Evolutionary conservation across 192 early-diverging fungal genomes (phyloP).

Genomic region (Piromyces sp.): DNA sequence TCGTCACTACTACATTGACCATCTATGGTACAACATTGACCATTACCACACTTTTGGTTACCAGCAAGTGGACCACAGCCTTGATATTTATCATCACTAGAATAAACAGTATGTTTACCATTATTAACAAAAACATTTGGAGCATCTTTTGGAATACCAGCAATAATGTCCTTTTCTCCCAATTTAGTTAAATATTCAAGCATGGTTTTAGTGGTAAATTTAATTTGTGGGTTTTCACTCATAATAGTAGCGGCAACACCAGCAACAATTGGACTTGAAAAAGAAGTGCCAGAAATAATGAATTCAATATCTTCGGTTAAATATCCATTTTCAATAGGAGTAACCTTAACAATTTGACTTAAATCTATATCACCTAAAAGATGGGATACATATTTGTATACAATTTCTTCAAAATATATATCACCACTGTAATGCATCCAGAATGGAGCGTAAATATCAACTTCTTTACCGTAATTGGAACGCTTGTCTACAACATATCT

Average conservation of each 20-base stretch:
- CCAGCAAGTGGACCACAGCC: not conserved
- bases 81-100: not conserved
- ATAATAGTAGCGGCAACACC: not conserved
- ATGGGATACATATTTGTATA: no score
- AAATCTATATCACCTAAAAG: no score
- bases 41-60: not conserved
- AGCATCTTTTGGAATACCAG: not conserved
- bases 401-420: not conserved
- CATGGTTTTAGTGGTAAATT: not conserved
- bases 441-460: not conserved
- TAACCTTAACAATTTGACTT: no score
- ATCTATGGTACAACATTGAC: no score
- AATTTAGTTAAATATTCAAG: not conserved
- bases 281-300: not conserved
- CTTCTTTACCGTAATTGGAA: not conserved
- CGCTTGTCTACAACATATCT: not conserved
- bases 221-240: not conserved
- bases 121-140: not conserved
- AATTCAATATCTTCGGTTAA: no score
- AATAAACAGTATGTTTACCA: not conserved
- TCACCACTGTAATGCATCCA: not conserved
- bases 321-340: no score
- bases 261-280: not conserved
- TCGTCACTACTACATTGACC: no score
- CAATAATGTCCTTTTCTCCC: not conserved